Evolutionary conservation across 2,329 filamentous ascomycete species (phyloP).

Genomic region (Ophiostoma himal-ulmi): DNA sequence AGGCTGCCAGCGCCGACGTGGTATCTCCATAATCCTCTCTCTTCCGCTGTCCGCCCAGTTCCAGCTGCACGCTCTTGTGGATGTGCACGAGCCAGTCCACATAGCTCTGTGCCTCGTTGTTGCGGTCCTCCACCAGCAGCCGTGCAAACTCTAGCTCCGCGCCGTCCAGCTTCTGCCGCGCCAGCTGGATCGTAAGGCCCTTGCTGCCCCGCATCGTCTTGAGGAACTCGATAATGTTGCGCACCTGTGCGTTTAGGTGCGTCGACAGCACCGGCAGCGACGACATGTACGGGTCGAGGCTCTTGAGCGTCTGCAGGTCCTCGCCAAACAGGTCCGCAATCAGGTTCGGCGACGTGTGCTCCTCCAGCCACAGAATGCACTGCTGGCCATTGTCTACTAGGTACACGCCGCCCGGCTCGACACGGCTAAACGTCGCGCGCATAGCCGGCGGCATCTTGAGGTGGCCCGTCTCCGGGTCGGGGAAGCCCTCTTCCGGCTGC

Average conservation of each 20-base stretch:
- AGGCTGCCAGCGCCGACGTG: slow-evolving; percentile 44
- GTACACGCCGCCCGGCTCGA: slow-evolving; percentile 91
- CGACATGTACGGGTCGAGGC: slow-evolving; percentile 74
- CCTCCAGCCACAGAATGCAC: slow-evolving; percentile 86
- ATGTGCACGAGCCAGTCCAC: slow-evolving; percentile 97
- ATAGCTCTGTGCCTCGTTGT: slow-evolving; percentile 96
- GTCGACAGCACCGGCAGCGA: slow-evolving; percentile 80
- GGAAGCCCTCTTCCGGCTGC: slow-evolving; percentile 79
- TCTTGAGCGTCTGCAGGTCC: slow-evolving; percentile 62
- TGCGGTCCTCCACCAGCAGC: slow-evolving; percentile 85
- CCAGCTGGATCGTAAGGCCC: slow-evolving; percentile 81
- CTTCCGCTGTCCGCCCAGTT: slow-evolving; percentile 46
- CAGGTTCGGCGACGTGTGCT: slow-evolving; percentile 86
- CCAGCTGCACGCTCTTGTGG: slow-evolving; percentile 86
- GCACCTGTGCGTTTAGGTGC: slow-evolving; percentile 87
- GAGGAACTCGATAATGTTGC: slow-evolving; percentile 87
- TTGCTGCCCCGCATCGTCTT: slow-evolving; percentile 76
- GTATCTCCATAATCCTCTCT: slow-evolving; percentile 49
- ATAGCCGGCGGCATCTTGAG: slow-evolving; percentile 74
- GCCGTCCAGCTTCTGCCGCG: slow-evolving; percentile 85
- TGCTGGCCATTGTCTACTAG: slow-evolving; percentile 92
- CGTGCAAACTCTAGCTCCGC: slow-evolving; percentile 95
- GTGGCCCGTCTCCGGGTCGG: slow-evolving; percentile 79
- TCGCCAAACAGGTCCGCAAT: slow-evolving; percentile 85
- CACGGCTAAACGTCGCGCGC: slow-evolving; percentile 76